phyloP scores from a whole-genome alignment of 768 basidiomycete species.

The Suillus placidus region DNA sequence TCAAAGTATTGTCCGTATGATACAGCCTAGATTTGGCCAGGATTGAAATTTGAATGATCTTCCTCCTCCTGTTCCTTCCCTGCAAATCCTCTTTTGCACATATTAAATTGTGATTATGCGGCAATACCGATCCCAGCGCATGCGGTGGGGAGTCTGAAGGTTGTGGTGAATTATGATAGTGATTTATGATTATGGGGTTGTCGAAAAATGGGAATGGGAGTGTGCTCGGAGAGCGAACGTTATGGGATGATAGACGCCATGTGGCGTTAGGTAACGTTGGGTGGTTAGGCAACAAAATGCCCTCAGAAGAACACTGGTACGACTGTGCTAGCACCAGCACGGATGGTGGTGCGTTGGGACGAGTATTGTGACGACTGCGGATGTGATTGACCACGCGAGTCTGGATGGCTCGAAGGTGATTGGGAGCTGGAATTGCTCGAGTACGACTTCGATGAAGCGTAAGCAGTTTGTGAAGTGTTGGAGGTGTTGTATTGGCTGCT shows the following conservation, averaged over 20 bases:
- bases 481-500: conserved; percentile 28
- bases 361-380: conserved; percentile 29
- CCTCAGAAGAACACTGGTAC: conserved; percentile 64
- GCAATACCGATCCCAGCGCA: neutral
- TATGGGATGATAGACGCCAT: neutral
- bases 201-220: neutral
- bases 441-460: conserved; percentile 25
- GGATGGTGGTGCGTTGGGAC: conserved; percentile 42
- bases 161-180: neutral
- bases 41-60: conserved; percentile 1
- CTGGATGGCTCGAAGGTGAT: conserved; percentile 21
- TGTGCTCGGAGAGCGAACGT: neutral
- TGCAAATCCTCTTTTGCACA: neutral
- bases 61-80: neutral
- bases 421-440: conserved; percentile 20
- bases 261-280: neutral
- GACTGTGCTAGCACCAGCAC: conserved; percentile 50
- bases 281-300: neutral
- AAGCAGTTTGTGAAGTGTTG: conserved; percentile 16
- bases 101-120: conserved; percentile 1
- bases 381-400: conserved; percentile 25
- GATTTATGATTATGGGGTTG: neutral
- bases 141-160: neutral
- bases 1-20: conserved; percentile 6
- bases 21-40: neutral